These are phyloP conservation scores for Lentinula aciculospora DNA, from an alignment of 768 basidiomycete genomes.

Conservation along the genomic window DNA sequence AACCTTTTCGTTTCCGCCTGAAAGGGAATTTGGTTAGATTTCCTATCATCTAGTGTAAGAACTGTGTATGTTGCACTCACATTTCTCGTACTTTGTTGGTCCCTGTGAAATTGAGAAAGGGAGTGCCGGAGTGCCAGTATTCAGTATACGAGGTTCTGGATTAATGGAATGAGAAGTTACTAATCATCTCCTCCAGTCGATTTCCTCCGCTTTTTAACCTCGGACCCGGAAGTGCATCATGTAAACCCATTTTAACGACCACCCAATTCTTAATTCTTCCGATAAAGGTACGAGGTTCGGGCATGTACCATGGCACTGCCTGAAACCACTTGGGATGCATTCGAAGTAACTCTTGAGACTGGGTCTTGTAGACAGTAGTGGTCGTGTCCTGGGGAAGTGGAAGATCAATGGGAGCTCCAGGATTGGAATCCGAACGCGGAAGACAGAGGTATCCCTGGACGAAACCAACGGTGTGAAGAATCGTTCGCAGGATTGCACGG, in stretches of 20 bases:
- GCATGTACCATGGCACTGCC: conserved; percentile 43
- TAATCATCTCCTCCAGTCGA: conserved; percentile 36
- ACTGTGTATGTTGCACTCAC: conserved; percentile 20
- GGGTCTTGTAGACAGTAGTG: not conserved
- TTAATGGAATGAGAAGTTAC: conserved; percentile 3
- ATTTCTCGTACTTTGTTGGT: conserved; percentile 28
- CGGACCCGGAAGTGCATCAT: conserved; percentile 33
- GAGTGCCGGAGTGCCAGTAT: not conserved
- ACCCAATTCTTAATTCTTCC: conserved; percentile 23
- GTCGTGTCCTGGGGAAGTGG: conserved; percentile 4
- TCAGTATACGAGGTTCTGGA: not conserved
- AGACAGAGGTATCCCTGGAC: conserved; percentile 33
- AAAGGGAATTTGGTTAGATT: not conserved
- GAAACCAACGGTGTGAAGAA: conserved; percentile 21
- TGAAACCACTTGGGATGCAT: conserved; percentile 18
- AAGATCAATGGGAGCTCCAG: conserved; percentile 9
- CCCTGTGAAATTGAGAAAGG: conserved; percentile 20
- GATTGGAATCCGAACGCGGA: conserved; percentile 23
- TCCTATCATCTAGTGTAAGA: not conserved
- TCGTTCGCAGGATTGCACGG: conserved; percentile 17
- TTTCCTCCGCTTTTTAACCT: conserved; percentile 34
- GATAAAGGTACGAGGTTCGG: conserved; percentile 22
- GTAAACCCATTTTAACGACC: conserved; percentile 25
- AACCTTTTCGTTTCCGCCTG: conserved; percentile 36
- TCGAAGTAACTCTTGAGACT: not conserved